Percentiles rank a stretch among this genome's conserved stretches.
Evolutionary conservation across 805 yeast species (phyloP).

Genomic region (Komagataella mondaviorum): DNA sequence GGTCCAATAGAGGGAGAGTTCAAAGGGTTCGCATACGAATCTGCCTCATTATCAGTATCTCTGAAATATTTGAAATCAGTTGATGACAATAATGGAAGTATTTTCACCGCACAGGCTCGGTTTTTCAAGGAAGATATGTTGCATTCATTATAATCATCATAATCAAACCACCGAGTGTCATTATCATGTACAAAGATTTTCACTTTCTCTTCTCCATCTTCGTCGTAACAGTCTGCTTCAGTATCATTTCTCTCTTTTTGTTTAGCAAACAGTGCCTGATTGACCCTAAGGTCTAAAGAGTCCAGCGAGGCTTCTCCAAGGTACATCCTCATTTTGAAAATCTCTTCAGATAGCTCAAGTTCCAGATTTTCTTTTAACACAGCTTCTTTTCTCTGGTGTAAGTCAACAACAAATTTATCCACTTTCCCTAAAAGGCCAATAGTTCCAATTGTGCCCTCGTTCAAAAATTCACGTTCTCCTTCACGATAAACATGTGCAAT

Average conservation of each 20-base stretch:
- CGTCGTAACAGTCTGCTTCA: slow-evolving; percentile 10
- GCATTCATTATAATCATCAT: slow-evolving; percentile 47
- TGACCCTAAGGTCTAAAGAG: slow-evolving; percentile 45
- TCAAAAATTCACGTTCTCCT: slow-evolving; percentile 19
- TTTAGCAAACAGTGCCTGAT: slow-evolving; percentile 28
- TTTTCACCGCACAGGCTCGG: slow-evolving; percentile 24
- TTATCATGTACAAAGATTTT: slow-evolving; percentile 20
- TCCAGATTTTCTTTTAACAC: slow-evolving; percentile 29
- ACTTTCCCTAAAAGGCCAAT: slow-evolving; percentile 63
- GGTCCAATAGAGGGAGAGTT: slow-evolving; percentile 21
- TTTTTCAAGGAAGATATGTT: slow-evolving; percentile 24
- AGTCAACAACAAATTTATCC: slow-evolving; percentile 42
- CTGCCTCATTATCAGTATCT: slow-evolving; percentile 28
- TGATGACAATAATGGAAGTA: slow-evolving; percentile 53
- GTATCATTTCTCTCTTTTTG: background rate
- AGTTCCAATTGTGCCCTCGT: slow-evolving; percentile 32
- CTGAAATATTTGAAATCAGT: slow-evolving; percentile 60
- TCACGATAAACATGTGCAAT: slow-evolving; percentile 61
- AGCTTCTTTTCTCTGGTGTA: slow-evolving; percentile 49
- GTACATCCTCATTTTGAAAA: slow-evolving; percentile 34
- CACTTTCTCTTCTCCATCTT: background rate
- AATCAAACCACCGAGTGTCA: slow-evolving; percentile 49
- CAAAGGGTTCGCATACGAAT: slow-evolving; percentile 22
- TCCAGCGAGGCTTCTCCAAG: slow-evolving; percentile 47
- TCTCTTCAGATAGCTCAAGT: slow-evolving; percentile 29